Conservation (phyloP, 805 yeast genomes). For the Suhomyces faveliae region DNA sequence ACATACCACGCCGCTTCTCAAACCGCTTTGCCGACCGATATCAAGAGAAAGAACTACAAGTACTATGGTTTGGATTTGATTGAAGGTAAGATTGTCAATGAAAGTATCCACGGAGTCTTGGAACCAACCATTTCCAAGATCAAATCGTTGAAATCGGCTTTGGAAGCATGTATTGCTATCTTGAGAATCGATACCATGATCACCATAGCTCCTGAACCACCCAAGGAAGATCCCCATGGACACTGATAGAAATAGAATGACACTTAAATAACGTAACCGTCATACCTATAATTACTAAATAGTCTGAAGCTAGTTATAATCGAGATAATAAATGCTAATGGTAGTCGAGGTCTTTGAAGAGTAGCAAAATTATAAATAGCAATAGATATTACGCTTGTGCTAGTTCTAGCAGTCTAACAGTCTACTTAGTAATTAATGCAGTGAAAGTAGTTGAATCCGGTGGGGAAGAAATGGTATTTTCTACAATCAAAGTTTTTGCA, state of each 20-base stretch:
- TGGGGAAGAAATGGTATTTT: too few relatives aligned
- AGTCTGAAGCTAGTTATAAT: too few relatives aligned
- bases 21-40: slow-evolving; percentile 76
- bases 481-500: too few relatives aligned
- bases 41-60: slow-evolving; percentile 79
- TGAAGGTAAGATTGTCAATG: slow-evolving; percentile 89
- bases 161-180: slow-evolving; percentile 97
- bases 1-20: slow-evolving; percentile 96
- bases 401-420: too few relatives aligned
- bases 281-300: too few relatives aligned
- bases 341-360: too few relatives aligned
- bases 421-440: too few relatives aligned
- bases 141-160: slow-evolving; percentile 89
- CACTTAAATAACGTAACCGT: too few relatives aligned
- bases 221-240: slow-evolving; percentile 87
- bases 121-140: slow-evolving; percentile 95
- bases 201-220: slow-evolving; percentile 93
- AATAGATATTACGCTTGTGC: too few relatives aligned
- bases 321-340: too few relatives aligned
- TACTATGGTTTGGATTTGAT: slow-evolving; percentile 91
- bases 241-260: slow-evolving; percentile 37
- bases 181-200: slow-evolving; percentile 98
- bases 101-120: slow-evolving; percentile 77
- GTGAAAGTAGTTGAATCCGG: too few relatives aligned
- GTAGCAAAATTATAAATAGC: too few relatives aligned